Evolutionary conservation across 148 eudicot species (phyloP).

Genomic region (Fallopia convolvulus): DNA sequence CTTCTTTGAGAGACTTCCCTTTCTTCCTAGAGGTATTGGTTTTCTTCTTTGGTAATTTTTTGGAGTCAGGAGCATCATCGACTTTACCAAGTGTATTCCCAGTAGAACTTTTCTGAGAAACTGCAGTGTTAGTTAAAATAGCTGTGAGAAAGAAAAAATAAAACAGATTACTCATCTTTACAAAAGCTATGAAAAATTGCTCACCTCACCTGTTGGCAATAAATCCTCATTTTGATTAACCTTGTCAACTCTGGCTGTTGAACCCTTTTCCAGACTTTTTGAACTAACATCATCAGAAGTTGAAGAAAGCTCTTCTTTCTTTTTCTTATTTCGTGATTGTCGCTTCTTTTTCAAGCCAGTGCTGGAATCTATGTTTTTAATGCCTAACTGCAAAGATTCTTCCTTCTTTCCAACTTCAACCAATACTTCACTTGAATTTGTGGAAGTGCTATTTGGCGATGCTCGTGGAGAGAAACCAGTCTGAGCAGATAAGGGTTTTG

Average conservation of each 20-base stretch:
- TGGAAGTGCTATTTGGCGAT: slow-evolving; percentile 25
- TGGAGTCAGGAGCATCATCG: slow-evolving; percentile 19
- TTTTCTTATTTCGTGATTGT: slow-evolving; percentile 44
- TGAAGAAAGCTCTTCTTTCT: slow-evolving; percentile 31
- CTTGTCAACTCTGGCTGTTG: slow-evolving; percentile 21
- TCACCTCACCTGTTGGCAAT: slow-evolving; percentile 37
- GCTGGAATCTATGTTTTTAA: slow-evolving; percentile 22
- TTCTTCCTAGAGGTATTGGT: slow-evolving; percentile 27
- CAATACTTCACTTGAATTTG: slow-evolving; percentile 25
- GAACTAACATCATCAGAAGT: slow-evolving; percentile 28
- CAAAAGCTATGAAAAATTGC: slow-evolving; percentile 12
- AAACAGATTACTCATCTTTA: neutral
- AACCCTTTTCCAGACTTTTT: slow-evolving; percentile 20
- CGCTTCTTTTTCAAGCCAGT: slow-evolving; percentile 34
- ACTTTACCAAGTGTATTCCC: slow-evolving; percentile 27
- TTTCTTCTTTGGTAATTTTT: slow-evolving; percentile 29
- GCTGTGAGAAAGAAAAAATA: slow-evolving; percentile 14
- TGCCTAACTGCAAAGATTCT: slow-evolving; percentile 14
- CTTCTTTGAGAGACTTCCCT: slow-evolving; percentile 24
- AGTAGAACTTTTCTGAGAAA: slow-evolving; percentile 37
- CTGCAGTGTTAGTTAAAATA: slow-evolving; percentile 27
- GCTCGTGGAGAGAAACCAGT: slow-evolving; percentile 19
- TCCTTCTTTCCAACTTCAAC: slow-evolving; percentile 27
- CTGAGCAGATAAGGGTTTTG: slow-evolving; percentile 28
- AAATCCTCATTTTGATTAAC: slow-evolving; percentile 18